phyloP scores from a whole-genome alignment of 2,329 filamentous ascomycete species.

The Paracoccidioides lutzii region DNA sequence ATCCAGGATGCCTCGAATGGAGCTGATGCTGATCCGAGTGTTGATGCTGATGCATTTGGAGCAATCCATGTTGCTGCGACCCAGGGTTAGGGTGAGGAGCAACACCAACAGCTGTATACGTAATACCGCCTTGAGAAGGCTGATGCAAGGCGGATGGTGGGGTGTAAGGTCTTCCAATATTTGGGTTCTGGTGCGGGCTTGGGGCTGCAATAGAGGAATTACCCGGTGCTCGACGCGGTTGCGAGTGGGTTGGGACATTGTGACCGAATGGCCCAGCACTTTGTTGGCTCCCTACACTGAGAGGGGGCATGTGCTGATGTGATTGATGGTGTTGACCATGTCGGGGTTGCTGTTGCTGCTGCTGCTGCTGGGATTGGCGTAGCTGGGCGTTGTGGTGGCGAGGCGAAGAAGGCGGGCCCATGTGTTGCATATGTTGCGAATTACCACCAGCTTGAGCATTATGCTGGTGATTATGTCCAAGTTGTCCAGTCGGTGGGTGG shows the following conservation, averaged over 20 bases:
- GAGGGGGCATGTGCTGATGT: constrained; percentile 21
- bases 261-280: constrained; percentile 19
- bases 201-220: constrained; percentile 7
- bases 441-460: neutral
- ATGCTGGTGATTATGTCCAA: constrained; percentile 1
- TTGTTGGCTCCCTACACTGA: constrained; percentile 17
- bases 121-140: constrained; percentile 10
- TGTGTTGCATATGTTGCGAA: constrained; percentile 3
- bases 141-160: constrained; percentile 25
- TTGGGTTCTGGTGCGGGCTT: neutral
- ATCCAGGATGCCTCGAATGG: constrained; percentile 5
- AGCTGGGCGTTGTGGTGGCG: constrained; percentile 27
- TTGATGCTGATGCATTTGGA: constrained; percentile 2
- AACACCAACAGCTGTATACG: neutral
- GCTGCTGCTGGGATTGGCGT: constrained; percentile 8
- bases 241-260: constrained; percentile 18
- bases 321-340: constrained; percentile 17
- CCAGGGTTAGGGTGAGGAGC: neutral
- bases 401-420: constrained; percentile 5
- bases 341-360: constrained; percentile 22
- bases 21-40: constrained; percentile 1
- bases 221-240: constrained; percentile 12
- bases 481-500: neutral
- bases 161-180: constrained; percentile 27
- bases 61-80: constrained; percentile 2